Percentiles rank a stretch among this genome's conserved stretches.
These are phyloP conservation scores for Xylaria sp. DNA, from an alignment of 495 filamentous ascomycete species.

Conservation along the genomic window DNA sequence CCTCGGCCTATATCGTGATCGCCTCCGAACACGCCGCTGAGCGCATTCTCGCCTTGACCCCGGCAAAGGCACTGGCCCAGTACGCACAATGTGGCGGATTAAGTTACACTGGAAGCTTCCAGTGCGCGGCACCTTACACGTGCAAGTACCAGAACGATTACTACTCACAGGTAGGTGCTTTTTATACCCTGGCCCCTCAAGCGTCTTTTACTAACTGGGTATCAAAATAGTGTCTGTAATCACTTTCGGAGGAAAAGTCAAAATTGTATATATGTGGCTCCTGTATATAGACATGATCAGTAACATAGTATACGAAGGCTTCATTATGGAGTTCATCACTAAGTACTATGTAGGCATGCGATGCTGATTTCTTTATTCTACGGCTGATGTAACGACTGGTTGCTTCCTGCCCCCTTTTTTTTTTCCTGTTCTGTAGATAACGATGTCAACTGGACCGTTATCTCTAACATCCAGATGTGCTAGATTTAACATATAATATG, in stretches of 20 bases:
- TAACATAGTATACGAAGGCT: slow-evolving; percentile 1
- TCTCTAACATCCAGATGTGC: too few species aligned
- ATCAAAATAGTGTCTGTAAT: slow-evolving; percentile 17
- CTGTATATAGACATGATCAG: slow-evolving; percentile 20
- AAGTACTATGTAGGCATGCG: neutral
- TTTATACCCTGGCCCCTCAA: neutral
- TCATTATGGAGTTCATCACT: neutral
- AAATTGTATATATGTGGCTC: slow-evolving; percentile 17
- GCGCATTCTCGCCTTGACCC: slow-evolving; percentile 51
- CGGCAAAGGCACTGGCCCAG: slow-evolving; percentile 30
- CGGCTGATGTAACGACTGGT: neutral
- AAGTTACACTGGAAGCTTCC: slow-evolving; percentile 44
- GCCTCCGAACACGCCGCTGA: slow-evolving; percentile 59
- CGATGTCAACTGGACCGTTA: too few species aligned
- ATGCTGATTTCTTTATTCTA: neutral
- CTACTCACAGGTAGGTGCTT: slow-evolving; percentile 42
- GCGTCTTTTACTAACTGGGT: slow-evolving; percentile 10
- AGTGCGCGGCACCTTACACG: slow-evolving; percentile 42
- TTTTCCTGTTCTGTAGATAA: too few species aligned
- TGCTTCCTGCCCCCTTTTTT: too few species aligned
- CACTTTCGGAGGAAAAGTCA: neutral
- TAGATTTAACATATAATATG: too few species aligned
- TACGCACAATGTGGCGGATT: slow-evolving; percentile 55
- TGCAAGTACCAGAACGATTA: slow-evolving; percentile 49
- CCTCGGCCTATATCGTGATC: slow-evolving; percentile 59